A percentile compares a stretch with the other conserved stretches of the same genome.
Evolutionary conservation across 2,329 filamentous ascomycete species (phyloP).

Genomic region (Pseudogymnoascus sp.): DNA sequence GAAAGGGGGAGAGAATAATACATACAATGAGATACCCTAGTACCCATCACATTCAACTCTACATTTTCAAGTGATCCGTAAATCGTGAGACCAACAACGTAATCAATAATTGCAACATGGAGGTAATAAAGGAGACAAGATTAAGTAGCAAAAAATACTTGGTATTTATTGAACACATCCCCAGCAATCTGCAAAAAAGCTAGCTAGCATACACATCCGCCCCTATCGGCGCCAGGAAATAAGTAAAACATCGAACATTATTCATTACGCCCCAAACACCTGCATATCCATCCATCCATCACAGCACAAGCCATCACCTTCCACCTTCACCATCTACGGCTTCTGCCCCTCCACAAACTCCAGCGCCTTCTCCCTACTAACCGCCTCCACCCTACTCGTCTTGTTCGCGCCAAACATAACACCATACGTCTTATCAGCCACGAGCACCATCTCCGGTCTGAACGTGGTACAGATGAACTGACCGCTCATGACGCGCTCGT

Average conservation of each 20-base stretch:
- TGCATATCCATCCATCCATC: constrained; percentile 5
- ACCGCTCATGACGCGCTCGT: constrained; percentile 40
- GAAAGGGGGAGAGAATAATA: neutral
- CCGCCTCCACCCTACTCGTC: constrained; percentile 88
- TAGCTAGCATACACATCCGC: constrained; percentile 5
- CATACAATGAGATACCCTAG: constrained; percentile 7
- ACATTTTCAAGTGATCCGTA: neutral
- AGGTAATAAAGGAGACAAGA: neutral
- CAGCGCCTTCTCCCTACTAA: constrained; percentile 76
- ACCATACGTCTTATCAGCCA: constrained; percentile 96
- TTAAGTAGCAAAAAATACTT: neutral
- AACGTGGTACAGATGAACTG: constrained; percentile 99
- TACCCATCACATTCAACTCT: neutral
- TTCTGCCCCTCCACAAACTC: constrained; percentile 86
- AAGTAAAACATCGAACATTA: neutral
- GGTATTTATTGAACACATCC: neutral
- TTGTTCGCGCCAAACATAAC: constrained; percentile 86
- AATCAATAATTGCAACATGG: neutral
- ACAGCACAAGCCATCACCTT: neutral
- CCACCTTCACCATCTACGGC: constrained; percentile 11
- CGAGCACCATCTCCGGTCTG: constrained; percentile 87
- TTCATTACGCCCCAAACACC: neutral
- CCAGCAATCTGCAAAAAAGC: neutral
- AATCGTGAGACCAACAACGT: neutral
- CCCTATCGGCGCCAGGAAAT: neutral